Evolutionary conservation across 2,329 filamentous ascomycete species (phyloP).

Genomic region (Parafenestella ontariensis): DNA sequence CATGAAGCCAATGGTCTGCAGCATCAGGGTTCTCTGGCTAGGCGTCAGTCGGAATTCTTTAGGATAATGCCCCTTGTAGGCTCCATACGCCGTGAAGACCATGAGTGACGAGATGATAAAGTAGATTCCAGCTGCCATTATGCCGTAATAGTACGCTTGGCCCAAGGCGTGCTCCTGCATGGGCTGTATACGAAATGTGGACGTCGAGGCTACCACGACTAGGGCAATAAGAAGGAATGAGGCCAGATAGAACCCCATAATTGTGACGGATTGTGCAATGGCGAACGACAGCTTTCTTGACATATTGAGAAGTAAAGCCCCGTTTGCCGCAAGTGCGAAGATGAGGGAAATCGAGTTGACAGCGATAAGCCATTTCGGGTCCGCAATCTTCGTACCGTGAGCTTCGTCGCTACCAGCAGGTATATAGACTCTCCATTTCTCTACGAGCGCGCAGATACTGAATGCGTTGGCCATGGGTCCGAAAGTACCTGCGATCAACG

Average conservation of each 20-base stretch:
- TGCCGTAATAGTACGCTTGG: conserved; percentile 66
- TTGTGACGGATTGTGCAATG: conserved; percentile 66
- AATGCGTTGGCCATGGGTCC: conserved; percentile 64
- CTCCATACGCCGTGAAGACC: conserved; percentile 63
- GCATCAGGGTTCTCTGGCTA: conserved; percentile 63
- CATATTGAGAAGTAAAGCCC: conserved; percentile 66
- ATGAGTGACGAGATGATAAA: conserved; percentile 63
- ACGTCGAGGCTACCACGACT: conserved; percentile 56
- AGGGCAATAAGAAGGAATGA: conserved; percentile 62
- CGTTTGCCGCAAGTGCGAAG: conserved; percentile 62
- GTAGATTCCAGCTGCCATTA: conserved; percentile 64
- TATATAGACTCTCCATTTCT: conserved; percentile 63
- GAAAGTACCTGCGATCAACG: conserved; percentile 63
- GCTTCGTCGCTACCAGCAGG: conserved; percentile 55
- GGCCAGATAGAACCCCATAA: conserved; percentile 64
- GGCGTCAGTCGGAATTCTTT: conserved; percentile 63
- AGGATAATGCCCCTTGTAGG: conserved; percentile 61
- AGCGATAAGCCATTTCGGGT: conserved; percentile 63
- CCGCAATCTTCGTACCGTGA: conserved; percentile 55
- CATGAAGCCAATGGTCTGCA: conserved; percentile 60
- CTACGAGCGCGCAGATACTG: conserved; percentile 62
- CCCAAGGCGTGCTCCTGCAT: conserved; percentile 57
- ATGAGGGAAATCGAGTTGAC: conserved; percentile 64
- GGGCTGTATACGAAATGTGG: conserved; percentile 53
- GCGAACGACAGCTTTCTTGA: conserved; percentile 61